Base-by-base conservation (phyloP, 441 rosid genomes). In the Euphorbia neoarborescens region DNA sequence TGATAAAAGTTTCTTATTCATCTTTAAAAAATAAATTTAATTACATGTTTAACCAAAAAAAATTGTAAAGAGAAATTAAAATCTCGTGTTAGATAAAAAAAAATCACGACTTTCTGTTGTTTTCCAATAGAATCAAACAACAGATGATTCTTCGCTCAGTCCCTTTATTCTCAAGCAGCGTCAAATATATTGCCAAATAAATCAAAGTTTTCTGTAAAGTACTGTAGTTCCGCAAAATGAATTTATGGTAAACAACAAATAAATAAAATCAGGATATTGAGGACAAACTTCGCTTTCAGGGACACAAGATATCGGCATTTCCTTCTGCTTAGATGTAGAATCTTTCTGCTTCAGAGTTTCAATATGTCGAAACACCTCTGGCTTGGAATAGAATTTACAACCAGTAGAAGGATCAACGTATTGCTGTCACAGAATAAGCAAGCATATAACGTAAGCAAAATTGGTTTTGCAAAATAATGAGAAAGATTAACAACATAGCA, bases 311-410 rank as follows among this genome's bases (percentile, higher is more conserved):
- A 15, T 38, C 40, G 3, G 1, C 19, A 59, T 51, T 71, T 70
- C 71, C 70, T 71, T 66, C 65, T n/a, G 70, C 66, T 69, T 57
- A 25, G 76, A 25, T 2, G 7, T 64, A 69, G 46, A 22, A 50
- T 60, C 74, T 64, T 58, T 74, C 48, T 40, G 65, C 77, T 71
- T 77, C 17, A 34, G 27, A 56, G 53, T 53, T 48, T 69, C 30
- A 44, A 85, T 86, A 80, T 76, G 72, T 58, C 50, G 72, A 30
- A 75, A 20, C 71, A 82, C 86, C 63, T 77, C 60, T 62, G 87
- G 87, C 80, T 71, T 80, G 72, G 89, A 81, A 70, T 61, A 65
- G 76, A 76, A 83, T 75, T 62, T 86, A 65, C 15, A 20, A 66
- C 81, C 79, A 32, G 76, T 76, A 3, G 66, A 70, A 4, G 71